These are phyloP conservation scores for Tagetes patula DNA, from an alignment of 129 eudicot genomes.

Conservation along the genomic window DNA sequence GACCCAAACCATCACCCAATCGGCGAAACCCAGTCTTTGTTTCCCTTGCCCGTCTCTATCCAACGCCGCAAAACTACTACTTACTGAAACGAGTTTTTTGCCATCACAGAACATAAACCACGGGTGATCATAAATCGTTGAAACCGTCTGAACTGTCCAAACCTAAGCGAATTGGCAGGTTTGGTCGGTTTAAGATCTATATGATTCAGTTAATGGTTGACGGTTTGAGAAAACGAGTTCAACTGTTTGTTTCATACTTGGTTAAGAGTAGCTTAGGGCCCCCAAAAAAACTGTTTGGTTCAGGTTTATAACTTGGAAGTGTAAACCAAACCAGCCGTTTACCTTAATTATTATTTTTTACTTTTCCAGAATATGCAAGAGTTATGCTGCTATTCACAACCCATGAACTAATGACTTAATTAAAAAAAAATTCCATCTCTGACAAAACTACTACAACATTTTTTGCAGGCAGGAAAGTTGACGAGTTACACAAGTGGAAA, in stretches of 20 bases:
- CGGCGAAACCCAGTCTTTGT: background rate
- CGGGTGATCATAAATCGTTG: background rate
- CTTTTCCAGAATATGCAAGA: too few species aligned
- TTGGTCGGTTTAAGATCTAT: background rate
- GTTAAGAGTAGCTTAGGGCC: too few species aligned
- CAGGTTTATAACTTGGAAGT: background rate
- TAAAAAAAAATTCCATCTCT: background rate
- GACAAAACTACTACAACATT: background rate
- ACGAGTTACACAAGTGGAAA: slow-evolving; percentile 66
- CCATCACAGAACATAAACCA: background rate
- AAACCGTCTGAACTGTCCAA: background rate
- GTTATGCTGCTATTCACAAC: background rate
- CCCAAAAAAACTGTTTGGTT: too few species aligned
- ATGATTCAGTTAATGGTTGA: background rate
- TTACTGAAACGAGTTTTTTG: background rate
- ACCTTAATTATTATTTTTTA: background rate
- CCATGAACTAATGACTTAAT: background rate
- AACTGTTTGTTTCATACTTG: too few species aligned
- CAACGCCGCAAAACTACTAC: background rate
- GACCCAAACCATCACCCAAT: background rate
- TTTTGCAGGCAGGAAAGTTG: slow-evolving; percentile 72
- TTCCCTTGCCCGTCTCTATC: background rate
- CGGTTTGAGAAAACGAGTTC: too few species aligned
- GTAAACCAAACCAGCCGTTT: background rate
- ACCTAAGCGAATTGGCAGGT: background rate